Base-by-base conservation (phyloP, 192 early-diverging fungal genomes). In the Kappamyces sp. region DNA sequence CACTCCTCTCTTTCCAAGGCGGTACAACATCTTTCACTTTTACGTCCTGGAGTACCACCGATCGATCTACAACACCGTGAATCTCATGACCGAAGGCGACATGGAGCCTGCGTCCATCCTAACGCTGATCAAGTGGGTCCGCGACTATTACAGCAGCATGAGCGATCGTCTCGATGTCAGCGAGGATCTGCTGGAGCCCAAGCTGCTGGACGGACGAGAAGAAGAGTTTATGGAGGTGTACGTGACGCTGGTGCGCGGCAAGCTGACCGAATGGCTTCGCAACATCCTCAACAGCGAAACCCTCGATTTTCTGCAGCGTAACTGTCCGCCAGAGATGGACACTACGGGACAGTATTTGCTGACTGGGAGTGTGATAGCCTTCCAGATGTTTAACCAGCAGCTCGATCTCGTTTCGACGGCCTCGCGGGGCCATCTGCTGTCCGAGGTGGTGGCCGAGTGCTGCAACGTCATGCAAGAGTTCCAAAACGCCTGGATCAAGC, bases 341-440 rank as follows among this genome's bases (percentile, higher is more conserved):
- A 76, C 81, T 29, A 86, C 85, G 61, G 88, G 83, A 4, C 73
- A 87, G 42, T 99, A 93, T 65, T 72, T 88, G 9, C 82, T 94
- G 33, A 73, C 88, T 9, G 88, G 85, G 3, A 86, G 91, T 0
- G 86, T 90, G 36, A 84, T 91, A 47, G 75, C 98, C 66, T 99
- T 98, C 74, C 90, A 97, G 71, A 97, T 99, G 77, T 84, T 99
- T 50, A 96, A 95, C 67, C 92, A 99, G 75, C 94, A 99, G 71
- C 81, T 99, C 14, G 89, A 92, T 58, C 68, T 99, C 29, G 93
- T 91, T 0, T 76, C 77, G 9, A 79, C 85, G 38, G 86, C 91
- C 1, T 87, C 87, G 38, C 83, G 91, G n/a, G 91, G 87, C n/a
- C 88, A 86, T 53, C 74, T 99, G 36, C 75, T 96, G 32, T 89